These are phyloP conservation scores for Claviceps quebecensis DNA, from an alignment of 2,329 filamentous ascomycete species.

Conservation along the genomic window DNA sequence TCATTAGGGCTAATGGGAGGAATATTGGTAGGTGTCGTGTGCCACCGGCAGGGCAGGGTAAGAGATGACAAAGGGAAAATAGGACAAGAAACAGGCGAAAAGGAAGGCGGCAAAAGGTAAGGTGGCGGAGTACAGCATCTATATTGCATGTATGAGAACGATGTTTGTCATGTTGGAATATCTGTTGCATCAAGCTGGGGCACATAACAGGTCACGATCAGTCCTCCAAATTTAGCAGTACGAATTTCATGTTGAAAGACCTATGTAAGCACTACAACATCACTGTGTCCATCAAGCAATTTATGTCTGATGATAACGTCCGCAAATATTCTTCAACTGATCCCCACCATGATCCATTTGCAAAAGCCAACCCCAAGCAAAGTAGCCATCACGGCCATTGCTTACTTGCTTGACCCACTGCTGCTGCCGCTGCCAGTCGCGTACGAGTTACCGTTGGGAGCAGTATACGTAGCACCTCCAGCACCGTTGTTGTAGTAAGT, in stretches of 20 bases:
- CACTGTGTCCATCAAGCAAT: background rate
- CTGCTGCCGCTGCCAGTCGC: background rate
- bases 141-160: background rate
- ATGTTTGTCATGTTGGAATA: background rate
- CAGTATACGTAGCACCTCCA: conserved; percentile 46
- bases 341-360: background rate
- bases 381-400: background rate
- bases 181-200: background rate
- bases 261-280: background rate
- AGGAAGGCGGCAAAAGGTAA: background rate
- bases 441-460: conserved; percentile 20
- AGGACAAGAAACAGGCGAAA: background rate
- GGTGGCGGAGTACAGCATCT: too few relatives aligned
- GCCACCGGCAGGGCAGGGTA: background rate
- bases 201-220: background rate
- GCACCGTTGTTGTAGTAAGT: conserved; percentile 52
- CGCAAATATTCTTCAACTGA: background rate
- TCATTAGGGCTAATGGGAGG: too few relatives aligned
- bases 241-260: background rate
- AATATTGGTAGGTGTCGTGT: too few relatives aligned
- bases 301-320: background rate
- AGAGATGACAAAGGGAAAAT: background rate
- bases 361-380: background rate
- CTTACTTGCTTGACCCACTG: conserved; percentile 2
- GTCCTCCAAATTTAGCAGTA: too few relatives aligned